Percentiles rank a stretch among this genome's conserved stretches.
Conservation (phyloP, 2,329 filamentous ascomycete genomes). For the Pseudofabraea citricarpa region DNA sequence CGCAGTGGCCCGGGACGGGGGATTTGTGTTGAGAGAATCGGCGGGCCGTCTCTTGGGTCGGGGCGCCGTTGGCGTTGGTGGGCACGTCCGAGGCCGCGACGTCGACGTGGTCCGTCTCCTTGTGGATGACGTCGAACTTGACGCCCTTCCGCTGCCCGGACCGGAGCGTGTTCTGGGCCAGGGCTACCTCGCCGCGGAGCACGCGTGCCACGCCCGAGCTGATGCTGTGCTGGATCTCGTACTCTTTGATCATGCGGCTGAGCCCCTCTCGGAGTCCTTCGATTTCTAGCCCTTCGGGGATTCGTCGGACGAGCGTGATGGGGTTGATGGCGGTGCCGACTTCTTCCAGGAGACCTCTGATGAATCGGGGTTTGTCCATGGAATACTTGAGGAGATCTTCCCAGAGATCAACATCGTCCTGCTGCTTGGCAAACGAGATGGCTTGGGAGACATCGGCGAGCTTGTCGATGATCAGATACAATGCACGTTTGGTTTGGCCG, state of each 20-base stretch:
- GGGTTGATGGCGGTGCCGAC: conserved; percentile 93
- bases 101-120: conserved; percentile 38
- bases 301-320: conserved; percentile 81
- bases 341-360: conserved; percentile 84
- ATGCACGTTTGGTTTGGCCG: conserved; percentile 84
- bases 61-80: conserved; percentile 9
- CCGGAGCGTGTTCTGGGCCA: conserved; percentile 75
- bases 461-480: conserved; percentile 92
- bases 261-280: conserved; percentile 85
- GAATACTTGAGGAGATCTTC: conserved; percentile 90
- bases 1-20: conserved; percentile 46
- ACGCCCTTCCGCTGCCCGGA: conserved; percentile 78
- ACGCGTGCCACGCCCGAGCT: conserved; percentile 85
- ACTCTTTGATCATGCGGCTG: conserved; percentile 87
- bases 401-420: conserved; percentile 90
- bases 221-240: conserved; percentile 92
- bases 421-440: conserved; percentile 90
- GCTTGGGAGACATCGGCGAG: conserved; percentile 87
- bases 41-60: conserved; percentile 9
- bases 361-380: conserved; percentile 97
- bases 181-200: conserved; percentile 78
- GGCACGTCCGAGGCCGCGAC: conserved; percentile 36
- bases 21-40: conserved; percentile 5
- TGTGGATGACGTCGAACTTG: conserved; percentile 72
- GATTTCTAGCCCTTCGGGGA: conserved; percentile 90